A percentile compares a stretch with the other conserved stretches of the same genome.
These are phyloP conservation scores for Annulohypoxylon bovei DNA, from an alignment of 495 filamentous ascomycete genomes.

Conservation along the genomic window DNA sequence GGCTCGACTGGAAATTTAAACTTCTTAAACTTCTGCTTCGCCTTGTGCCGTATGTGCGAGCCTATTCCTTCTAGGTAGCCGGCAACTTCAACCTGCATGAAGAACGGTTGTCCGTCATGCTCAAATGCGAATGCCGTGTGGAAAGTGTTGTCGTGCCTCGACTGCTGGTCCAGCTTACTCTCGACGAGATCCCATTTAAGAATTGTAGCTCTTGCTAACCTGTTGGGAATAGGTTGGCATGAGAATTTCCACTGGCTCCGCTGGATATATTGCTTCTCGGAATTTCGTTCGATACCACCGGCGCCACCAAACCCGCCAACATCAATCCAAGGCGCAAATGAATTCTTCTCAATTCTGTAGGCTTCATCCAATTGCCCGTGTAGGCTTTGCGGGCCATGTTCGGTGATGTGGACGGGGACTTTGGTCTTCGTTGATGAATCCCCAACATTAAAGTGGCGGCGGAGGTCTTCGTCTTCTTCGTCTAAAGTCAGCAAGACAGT, in stretches of 20 bases:
- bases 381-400: constrained; percentile 27
- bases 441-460: neutral
- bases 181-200: constrained; percentile 48
- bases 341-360: constrained; percentile 1
- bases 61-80: constrained; percentile 27
- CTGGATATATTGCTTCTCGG: neutral
- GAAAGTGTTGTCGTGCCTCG: constrained; percentile 43
- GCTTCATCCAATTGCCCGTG: constrained; percentile 19
- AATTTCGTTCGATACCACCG: constrained; percentile 10
- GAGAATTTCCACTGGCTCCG: constrained; percentile 24
- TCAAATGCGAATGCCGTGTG: constrained; percentile 50
- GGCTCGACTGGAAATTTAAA: constrained; percentile 12
- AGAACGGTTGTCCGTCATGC: constrained; percentile 46
- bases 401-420: constrained; percentile 33
- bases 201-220: neutral
- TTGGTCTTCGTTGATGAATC: neutral
- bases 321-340: constrained; percentile 12
- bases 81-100: constrained; percentile 46
- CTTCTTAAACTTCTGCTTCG: constrained; percentile 5
- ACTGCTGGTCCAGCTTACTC: constrained; percentile 40
- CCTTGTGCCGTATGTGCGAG: constrained; percentile 7
- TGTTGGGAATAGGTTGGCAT: constrained; percentile 1
- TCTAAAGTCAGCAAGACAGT: constrained; percentile 45
- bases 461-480: constrained; percentile 37
- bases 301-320: neutral